Conservation (phyloP, 2,329 filamentous ascomycete species). For the Thelonectria discophora region DNA sequence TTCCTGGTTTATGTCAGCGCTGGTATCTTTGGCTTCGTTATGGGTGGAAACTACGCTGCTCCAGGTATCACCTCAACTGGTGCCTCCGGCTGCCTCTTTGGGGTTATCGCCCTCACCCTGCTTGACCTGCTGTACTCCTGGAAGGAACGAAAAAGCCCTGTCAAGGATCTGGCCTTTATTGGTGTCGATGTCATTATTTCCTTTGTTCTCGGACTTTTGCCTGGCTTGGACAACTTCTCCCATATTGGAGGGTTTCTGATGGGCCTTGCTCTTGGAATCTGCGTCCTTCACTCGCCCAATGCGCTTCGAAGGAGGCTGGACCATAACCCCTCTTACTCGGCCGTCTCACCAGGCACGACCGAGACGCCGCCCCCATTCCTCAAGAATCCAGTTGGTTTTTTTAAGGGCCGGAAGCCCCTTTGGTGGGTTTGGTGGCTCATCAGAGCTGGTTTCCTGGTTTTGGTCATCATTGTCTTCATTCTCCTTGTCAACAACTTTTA, state of each 20-base stretch:
- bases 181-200: conserved; percentile 86
- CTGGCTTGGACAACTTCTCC: conserved; percentile 94
- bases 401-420: conserved; percentile 88
- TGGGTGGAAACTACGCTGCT: conserved; percentile 92
- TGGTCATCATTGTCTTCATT: conserved; percentile 86
- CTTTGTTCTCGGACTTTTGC: conserved; percentile 90
- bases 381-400: conserved; percentile 77
- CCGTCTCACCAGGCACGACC: conserved; percentile 63
- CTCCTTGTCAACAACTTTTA: conserved; percentile 93
- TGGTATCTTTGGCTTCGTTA: conserved; percentile 94
- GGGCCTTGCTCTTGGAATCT: conserved; percentile 87
- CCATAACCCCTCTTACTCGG: conserved; percentile 74
- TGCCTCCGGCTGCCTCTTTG: conserved; percentile 90
- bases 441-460: conserved; percentile 77
- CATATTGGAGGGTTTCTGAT: conserved; percentile 97
- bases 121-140: conserved; percentile 95
- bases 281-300: conserved; percentile 87
- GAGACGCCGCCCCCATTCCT: conserved; percentile 63
- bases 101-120: conserved; percentile 86
- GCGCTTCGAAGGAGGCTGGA: conserved; percentile 78
- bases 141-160: conserved; percentile 78
- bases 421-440: conserved; percentile 99
- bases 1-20: conserved; percentile 88
- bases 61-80: conserved; percentile 84
- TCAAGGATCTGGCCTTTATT: conserved; percentile 88